Base-by-base conservation (phyloP, 1,284 basidiomycete species). In the Trichosporon coremiiforme region DNA sequence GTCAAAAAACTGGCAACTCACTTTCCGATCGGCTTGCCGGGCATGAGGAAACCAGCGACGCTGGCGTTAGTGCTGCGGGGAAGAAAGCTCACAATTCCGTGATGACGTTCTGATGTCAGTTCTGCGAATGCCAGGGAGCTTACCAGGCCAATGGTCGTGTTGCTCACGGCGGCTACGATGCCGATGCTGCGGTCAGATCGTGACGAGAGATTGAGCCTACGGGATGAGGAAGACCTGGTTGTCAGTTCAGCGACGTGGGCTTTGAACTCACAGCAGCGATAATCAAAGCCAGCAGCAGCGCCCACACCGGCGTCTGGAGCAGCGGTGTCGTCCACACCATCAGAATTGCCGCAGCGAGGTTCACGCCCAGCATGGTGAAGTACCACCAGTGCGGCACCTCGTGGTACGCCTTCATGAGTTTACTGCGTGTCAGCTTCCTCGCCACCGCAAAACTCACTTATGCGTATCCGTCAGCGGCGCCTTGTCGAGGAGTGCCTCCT, bases 1-100 rank as follows among this genome's bases (percentile, higher is more conserved):
- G n/a, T n/a, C 13, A 12, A 17, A 6, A 35, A 22, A 4, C 13
- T n/a, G 4, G 22, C 45, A 36, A 78, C 82, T 74, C 67, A 83
- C 82, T 83, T 86, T 74, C 83, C 85, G 63, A 86, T 85, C 0
- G 86, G 85, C 67, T 84, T 84, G 4, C 86, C 86, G 1, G 86
- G 86, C 77, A 85, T 83, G 41, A 86, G 74, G 47, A 85, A 79
- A 0, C 86, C 86, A 2, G 84, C 84, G 0, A 85, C 82, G 66
- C 82, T 84, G 65, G 1, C 13, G 62, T 65, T 45, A 70, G 64
- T n/a, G 1, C 2, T 25, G 22, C 7, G 33, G n/a, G 20, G 6
- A 20, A n/a, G 0, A 22, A 25, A 6, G 22, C 80, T 76, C 35
- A 82, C 82, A 85, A 85, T 69, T 86, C 85, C 0, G 85, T 86